Evolutionary conservation across 257 asterid species (phyloP).

Genomic region (Osmanthus fragrans): DNA sequence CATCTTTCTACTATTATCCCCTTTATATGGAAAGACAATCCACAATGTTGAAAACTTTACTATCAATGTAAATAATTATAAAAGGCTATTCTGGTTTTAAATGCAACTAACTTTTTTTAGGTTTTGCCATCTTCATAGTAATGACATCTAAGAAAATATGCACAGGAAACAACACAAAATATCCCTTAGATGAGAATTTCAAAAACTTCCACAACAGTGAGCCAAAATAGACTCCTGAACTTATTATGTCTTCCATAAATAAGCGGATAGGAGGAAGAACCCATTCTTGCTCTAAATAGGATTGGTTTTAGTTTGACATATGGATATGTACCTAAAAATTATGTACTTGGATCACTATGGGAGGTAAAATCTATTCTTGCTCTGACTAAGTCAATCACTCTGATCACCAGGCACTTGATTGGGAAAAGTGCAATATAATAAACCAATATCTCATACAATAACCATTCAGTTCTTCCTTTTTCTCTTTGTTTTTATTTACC

Average conservation of each 20-base stretch:
- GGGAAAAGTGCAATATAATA: not conserved
- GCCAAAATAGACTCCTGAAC: constrained; percentile 5
- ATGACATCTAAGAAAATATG: constrained; percentile 12
- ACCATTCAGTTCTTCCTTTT: not conserved
- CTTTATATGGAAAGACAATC: constrained; percentile 9
- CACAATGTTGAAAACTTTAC: not conserved
- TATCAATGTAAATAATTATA: not conserved
- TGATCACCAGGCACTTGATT: not conserved
- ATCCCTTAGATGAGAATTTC: not conserved
- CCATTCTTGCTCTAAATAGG: not conserved
- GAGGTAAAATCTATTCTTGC: not conserved
- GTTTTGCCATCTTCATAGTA: constrained; percentile 2
- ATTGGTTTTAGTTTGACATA: not conserved
- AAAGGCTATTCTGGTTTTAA: not conserved
- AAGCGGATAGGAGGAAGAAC: not conserved
- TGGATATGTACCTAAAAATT: not conserved
- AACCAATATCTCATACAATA: not conserved
- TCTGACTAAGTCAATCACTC: not conserved
- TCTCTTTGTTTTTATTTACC: not conserved
- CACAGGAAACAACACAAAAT: constrained; percentile 6
- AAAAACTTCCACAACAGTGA: not conserved
- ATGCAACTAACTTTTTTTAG: not conserved
- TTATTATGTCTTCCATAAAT: not conserved
- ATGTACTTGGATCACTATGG: not conserved
- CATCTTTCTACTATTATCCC: not conserved